Evolutionary conservation across 2,329 filamentous ascomycete genomes (phyloP), one percentile per base, ranked within the genome.

Genomic region (Arthroderma sp.): DNA sequence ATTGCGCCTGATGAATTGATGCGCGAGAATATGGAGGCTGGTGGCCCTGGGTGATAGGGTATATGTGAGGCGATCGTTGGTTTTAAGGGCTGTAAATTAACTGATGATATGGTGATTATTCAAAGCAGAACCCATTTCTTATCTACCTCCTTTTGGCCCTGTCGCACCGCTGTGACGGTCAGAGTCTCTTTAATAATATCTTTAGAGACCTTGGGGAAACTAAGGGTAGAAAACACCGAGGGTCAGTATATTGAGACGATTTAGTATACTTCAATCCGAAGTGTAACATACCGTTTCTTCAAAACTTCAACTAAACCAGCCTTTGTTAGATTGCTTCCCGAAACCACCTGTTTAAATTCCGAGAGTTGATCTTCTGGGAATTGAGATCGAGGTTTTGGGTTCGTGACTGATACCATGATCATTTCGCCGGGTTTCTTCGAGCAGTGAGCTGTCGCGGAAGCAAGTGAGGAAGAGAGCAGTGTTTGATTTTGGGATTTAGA

Each of bases 271-370:
- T n/a, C n/a, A 33, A 4, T 5, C 6, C 8, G 1, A 31, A 25
- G 4, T 6, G 7, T 19, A n/a, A 65, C 74, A 59, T 70, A 81
- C 74, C 82, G 78, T 66, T 86, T 84, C 70, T 89, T 88, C 60
- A 94, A 70, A 4, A 86, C 78, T 69, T 91, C 88, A 7, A 88
- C 77, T 63, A 93, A 73, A 6, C 86, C 88, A 1, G 83, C 71
- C 71, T 93, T 93, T 39, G 82, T 87, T 53, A 89, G 74, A 71
- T 86, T 80, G 61, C 81, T 86, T 17, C 83, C 86, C 54, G 83
- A 72, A n/a, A 94, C 77, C 1, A 81, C 81, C 31, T 77, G 73
- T 68, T 85, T 90, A 70, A 94, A 88, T 9, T 84, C 80, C 0
- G 76, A 74, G 33, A 89, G 68, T 43, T 83, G 74, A 8, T 86